Percentiles rank a stretch among this genome's conserved stretches.
phyloP scores from a whole-genome alignment of 805 yeast genomes.

The Zygoascus tannicola region DNA sequence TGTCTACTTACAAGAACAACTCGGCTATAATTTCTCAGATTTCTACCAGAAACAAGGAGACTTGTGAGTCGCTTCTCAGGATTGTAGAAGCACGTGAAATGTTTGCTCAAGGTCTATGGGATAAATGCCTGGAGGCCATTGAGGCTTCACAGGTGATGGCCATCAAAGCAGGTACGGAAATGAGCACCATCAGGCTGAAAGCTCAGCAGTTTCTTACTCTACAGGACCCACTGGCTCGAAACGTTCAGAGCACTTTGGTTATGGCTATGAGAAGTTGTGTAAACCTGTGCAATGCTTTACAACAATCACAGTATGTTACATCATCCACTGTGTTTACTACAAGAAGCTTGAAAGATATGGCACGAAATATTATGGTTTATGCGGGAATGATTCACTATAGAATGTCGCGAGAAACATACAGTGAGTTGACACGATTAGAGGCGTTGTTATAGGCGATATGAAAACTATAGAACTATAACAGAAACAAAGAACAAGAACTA shows the following conservation, averaged over 20 bases:
- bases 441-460: slow-evolving; percentile 9
- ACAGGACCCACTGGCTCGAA: slow-evolving; percentile 66
- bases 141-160: slow-evolving; percentile 62
- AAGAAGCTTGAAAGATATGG: slow-evolving; percentile 47
- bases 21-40: slow-evolving; percentile 50
- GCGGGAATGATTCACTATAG: slow-evolving; percentile 42
- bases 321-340: slow-evolving; percentile 45
- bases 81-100: slow-evolving; percentile 58
- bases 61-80: slow-evolving; percentile 54
- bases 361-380: slow-evolving; percentile 84
- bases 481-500: no score
- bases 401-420: slow-evolving; percentile 52
- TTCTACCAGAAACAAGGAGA: slow-evolving; percentile 47
- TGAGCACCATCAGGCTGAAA: slow-evolving; percentile 49
- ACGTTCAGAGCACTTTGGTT: slow-evolving; percentile 68
- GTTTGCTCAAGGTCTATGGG: slow-evolving; percentile 51
- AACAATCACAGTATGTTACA: slow-evolving; percentile 34
- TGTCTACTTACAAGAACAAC: slow-evolving; percentile 40
- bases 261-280: slow-evolving; percentile 74
- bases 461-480: no score
- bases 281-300: slow-evolving; percentile 37
- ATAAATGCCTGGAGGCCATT: slow-evolving; percentile 45
- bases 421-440: slow-evolving; percentile 58
- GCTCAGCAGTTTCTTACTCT: slow-evolving; percentile 59
- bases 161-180: slow-evolving; percentile 34